A percentile compares a stretch with the other conserved stretches of the same genome.
phyloP scores from a whole-genome alignment of 2,329 filamentous ascomycete genomes.

The Colletotrichum euphorbiae region DNA sequence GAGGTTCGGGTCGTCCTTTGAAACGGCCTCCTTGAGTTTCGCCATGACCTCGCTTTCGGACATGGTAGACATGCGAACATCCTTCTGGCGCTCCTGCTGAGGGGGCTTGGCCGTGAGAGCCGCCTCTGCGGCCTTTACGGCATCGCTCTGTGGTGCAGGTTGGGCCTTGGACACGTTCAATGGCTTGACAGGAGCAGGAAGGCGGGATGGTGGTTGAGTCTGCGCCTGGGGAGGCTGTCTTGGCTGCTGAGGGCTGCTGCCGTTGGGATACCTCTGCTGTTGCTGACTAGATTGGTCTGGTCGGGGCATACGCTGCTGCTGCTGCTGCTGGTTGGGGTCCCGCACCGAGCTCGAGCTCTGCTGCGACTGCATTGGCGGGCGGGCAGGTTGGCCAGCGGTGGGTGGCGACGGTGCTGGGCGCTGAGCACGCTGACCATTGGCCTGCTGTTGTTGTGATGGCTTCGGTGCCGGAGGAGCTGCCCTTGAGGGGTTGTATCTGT shows the following conservation, averaged over 20 bases:
- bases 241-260: constrained; percentile 64
- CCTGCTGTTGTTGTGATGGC: constrained; percentile 65
- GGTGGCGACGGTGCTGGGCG: constrained; percentile 83
- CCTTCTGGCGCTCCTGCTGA: constrained; percentile 81
- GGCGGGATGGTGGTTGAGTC: constrained; percentile 54
- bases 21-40: constrained; percentile 92
- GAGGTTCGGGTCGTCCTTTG: constrained; percentile 91
- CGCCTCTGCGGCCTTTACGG: constrained; percentile 89
- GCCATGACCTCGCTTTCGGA: constrained; percentile 97
- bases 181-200: constrained; percentile 78
- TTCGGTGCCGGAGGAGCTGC: constrained; percentile 85
- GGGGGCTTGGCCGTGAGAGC: constrained; percentile 87
- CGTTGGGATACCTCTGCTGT: constrained; percentile 63
- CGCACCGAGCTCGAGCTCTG: constrained; percentile 60
- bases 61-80: constrained; percentile 99
- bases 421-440: constrained; percentile 73
- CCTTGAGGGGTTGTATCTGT: constrained; percentile 87
- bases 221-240: constrained; percentile 50
- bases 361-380: constrained; percentile 63
- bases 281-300: constrained; percentile 58
- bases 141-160: constrained; percentile 67
- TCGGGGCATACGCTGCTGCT: constrained; percentile 56
- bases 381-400: constrained; percentile 51
- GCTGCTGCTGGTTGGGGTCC: constrained; percentile 53
- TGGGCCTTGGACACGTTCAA: constrained; percentile 80